Percentiles rank a stretch among this genome's conserved stretches.
phyloP scores from a whole-genome alignment of 441 rosid genomes.

The Corymbia calophylla region DNA sequence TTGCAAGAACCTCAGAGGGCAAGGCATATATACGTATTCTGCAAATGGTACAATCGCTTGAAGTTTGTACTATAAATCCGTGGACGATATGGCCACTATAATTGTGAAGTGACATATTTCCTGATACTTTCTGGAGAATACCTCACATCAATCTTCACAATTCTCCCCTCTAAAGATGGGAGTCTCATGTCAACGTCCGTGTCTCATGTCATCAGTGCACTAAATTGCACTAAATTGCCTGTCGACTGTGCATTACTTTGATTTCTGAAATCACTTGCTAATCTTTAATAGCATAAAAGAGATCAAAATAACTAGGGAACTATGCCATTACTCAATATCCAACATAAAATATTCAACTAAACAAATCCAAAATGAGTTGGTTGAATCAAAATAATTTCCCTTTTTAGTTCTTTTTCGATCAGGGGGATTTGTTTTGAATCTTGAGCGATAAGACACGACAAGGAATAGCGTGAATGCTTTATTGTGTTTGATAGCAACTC shows the following conservation, averaged over 20 bases:
- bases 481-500: not conserved
- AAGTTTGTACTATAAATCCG: not conserved
- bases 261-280: not conserved
- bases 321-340: not conserved
- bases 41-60: not conserved
- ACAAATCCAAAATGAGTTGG: too few relatives aligned
- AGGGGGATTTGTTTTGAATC: not conserved
- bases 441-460: not conserved
- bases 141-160: not conserved
- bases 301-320: not conserved
- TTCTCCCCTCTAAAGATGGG: not conserved
- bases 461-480: not conserved
- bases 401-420: too few relatives aligned
- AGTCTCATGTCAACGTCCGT: not conserved
- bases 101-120: not conserved
- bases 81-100: not conserved
- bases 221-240: not conserved
- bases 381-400: too few relatives aligned
- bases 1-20: not conserved
- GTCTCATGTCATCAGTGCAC: not conserved
- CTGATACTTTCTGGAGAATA: not conserved
- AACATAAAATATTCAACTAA: not conserved
- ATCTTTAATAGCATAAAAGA: not conserved
- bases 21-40: not conserved
- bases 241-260: not conserved